phyloP scores from a whole-genome alignment of 441 rosid genomes.

The Pelargonium fulgidum region DNA sequence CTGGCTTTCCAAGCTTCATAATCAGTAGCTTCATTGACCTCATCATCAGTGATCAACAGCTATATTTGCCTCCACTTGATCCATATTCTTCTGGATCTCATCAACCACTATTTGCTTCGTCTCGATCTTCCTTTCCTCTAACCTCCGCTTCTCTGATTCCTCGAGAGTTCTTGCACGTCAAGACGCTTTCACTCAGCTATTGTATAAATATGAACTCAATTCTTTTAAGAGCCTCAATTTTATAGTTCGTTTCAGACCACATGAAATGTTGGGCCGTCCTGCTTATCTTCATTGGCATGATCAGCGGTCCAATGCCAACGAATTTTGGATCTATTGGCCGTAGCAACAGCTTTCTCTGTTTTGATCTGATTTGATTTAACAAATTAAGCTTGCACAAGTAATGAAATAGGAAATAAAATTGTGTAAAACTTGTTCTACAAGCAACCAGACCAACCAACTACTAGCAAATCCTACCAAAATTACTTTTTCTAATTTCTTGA shows the following conservation, averaged over 20 bases:
- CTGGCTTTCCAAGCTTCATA: slow-evolving; percentile 88
- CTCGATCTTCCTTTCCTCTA: slow-evolving; percentile 61
- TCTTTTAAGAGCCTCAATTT: too few relatives aligned
- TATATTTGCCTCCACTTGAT: slow-evolving; percentile 47
- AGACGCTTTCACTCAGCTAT: slow-evolving; percentile 72
- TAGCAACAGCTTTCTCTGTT: too few relatives aligned
- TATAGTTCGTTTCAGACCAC: too few relatives aligned
- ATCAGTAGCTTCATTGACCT: slow-evolving; percentile 77
- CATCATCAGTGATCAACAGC: slow-evolving; percentile 66
- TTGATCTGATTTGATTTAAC: too few relatives aligned
- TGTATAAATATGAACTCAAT: slow-evolving; percentile 20
- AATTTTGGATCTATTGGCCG: too few relatives aligned
- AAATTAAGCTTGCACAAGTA: too few relatives aligned
- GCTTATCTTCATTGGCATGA: slow-evolving; percentile 57
- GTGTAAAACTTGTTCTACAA: too few relatives aligned
- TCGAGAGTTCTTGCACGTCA: slow-evolving; percentile 69
- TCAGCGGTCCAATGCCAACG: slow-evolving; percentile 81
- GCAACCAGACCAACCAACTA: too few relatives aligned
- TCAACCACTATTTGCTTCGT: slow-evolving; percentile 75
- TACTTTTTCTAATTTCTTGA: too few relatives aligned
- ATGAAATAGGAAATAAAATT: too few relatives aligned
- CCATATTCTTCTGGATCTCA: slow-evolving; percentile 65
- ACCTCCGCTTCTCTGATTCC: slow-evolving; percentile 59
- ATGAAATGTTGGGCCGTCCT: too few relatives aligned
- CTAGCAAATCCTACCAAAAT: too few relatives aligned